Percentiles rank a stretch among this genome's conserved stretches.
These are phyloP conservation scores for Acacia acuminata DNA, from an alignment of 306 rosid species.

Conservation along the genomic window DNA sequence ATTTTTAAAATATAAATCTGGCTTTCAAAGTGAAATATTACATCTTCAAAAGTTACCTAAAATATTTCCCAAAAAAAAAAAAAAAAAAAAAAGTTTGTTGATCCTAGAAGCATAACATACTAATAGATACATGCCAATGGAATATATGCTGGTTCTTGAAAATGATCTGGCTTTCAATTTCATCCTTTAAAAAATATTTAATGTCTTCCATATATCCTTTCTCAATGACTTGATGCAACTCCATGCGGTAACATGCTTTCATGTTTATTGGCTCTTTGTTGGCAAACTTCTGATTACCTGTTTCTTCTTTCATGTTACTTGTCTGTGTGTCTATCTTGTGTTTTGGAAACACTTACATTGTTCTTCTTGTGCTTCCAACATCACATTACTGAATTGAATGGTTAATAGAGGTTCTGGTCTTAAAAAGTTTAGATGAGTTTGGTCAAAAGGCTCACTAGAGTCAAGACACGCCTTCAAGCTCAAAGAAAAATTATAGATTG, in stretches of 20 bases:
- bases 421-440: too few relatives aligned
- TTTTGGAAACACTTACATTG: neutral
- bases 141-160: neutral
- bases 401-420: neutral
- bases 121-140: neutral
- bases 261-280: conserved; percentile 93
- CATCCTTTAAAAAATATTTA: conserved; percentile 37
- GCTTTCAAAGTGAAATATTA: neutral
- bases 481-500: too few relatives aligned
- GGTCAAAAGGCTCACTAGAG: rapidly evolving
- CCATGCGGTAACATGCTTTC: conserved; percentile 75
- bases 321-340: neutral
- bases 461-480: rapidly evolving
- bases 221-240: conserved; percentile 68
- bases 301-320: neutral
- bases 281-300: conserved; percentile 37
- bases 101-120: neutral
- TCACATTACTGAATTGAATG: neutral
- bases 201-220: conserved; percentile 61
- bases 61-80: too few relatives aligned
- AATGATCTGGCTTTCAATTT: neutral
- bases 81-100: neutral
- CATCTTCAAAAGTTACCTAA: neutral
- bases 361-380: neutral
- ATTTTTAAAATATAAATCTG: neutral